Evolutionary conservation across 2,329 filamentous ascomycete genomes (phyloP).

Genomic region (Xylariaceae sp.): DNA sequence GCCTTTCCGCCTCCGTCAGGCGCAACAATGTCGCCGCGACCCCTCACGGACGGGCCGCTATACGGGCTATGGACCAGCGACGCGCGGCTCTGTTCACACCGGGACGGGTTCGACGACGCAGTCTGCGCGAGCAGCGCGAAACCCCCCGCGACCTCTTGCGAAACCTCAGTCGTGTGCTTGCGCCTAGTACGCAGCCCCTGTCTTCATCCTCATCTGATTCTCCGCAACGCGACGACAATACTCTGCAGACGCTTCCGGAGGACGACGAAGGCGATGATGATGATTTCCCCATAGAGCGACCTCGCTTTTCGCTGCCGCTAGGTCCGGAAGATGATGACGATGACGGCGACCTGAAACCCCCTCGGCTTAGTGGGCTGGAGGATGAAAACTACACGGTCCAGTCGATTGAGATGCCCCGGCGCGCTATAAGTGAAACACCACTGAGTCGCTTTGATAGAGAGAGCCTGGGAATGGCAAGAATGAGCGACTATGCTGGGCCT

Average conservation of each 20-base stretch:
- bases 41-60: constrained; percentile 58
- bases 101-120: constrained; percentile 53
- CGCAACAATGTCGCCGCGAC: constrained; percentile 41
- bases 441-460: constrained; percentile 40
- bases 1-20: constrained; percentile 42
- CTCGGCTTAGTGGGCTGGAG: constrained; percentile 50
- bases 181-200: constrained; percentile 41
- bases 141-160: constrained; percentile 34
- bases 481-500: constrained; percentile 45
- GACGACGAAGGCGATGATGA: constrained; percentile 50
- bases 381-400: constrained; percentile 55
- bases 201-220: constrained; percentile 37
- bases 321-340: constrained; percentile 45
- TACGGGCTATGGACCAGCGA: constrained; percentile 53
- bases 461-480: constrained; percentile 46
- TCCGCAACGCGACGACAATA: constrained; percentile 27
- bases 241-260: constrained; percentile 30
- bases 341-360: constrained; percentile 40
- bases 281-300: constrained; percentile 44
- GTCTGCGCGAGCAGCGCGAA: constrained; percentile 46
- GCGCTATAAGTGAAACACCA: constrained; percentile 44
- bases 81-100: constrained; percentile 58
- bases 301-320: constrained; percentile 52
- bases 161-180: constrained; percentile 50
- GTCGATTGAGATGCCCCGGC: constrained; percentile 56